These are phyloP conservation scores for Paramecium caudatum DNA, from an alignment of 73 alveolate species.

Conservation along the genomic window DNA sequence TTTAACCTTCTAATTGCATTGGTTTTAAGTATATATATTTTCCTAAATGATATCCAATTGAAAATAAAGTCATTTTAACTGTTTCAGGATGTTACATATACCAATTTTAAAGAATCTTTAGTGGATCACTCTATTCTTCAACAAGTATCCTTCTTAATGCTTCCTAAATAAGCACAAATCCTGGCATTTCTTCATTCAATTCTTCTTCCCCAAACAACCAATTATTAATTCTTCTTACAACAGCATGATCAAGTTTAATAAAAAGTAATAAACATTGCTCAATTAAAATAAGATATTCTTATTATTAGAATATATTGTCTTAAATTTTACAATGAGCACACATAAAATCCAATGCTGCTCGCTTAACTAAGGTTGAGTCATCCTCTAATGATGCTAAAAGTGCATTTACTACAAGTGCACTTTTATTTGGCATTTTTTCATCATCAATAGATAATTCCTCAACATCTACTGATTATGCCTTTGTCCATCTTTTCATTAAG, in stretches of 20 bases:
- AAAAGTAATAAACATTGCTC: conserved; percentile 2
- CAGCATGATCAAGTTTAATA: conserved; percentile 61
- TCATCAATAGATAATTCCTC: neutral
- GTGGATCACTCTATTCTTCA: conserved; percentile 46
- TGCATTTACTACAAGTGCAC: conserved; percentile 57
- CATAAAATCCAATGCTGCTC: conserved; percentile 70
- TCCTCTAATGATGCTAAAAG: conserved; percentile 62
- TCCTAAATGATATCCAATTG: conserved; percentile 35
- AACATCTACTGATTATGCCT: neutral
- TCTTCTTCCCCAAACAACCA: conserved; percentile 67
- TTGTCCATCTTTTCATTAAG: conserved; percentile 64
- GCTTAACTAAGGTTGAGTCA: conserved; percentile 25
- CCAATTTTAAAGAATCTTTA: conserved; percentile 54
- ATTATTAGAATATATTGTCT: conserved; percentile 3
- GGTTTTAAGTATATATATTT: conserved; percentile 35
- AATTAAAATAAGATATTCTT: neutral
- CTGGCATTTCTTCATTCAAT: neutral
- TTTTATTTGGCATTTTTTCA: conserved; percentile 57
- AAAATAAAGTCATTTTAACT: conserved; percentile 17
- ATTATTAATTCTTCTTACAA: conserved; percentile 43
- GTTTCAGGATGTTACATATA: conserved; percentile 69
- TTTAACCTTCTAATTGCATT: neutral
- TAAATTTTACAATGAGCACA: conserved; percentile 16
- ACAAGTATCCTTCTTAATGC: conserved; percentile 31
- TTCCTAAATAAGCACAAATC: conserved; percentile 4